Conservation (phyloP, 2,329 filamentous ascomycete genomes). For the Dothistroma septosporum region DNA sequence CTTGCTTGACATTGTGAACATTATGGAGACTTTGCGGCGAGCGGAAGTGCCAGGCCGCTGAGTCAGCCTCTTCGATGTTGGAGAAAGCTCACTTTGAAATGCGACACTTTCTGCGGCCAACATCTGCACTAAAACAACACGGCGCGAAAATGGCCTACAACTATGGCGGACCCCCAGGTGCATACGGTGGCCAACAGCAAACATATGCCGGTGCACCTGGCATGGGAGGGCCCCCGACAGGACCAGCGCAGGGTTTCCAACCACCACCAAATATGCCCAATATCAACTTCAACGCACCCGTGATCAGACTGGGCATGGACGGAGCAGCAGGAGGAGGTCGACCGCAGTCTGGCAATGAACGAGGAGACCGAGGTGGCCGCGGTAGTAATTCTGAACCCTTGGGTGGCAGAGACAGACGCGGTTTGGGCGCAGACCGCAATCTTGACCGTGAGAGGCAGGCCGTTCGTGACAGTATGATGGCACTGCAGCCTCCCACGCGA, state of each 20-base stretch:
- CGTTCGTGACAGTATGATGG: conserved; percentile 32
- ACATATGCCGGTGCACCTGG: conserved; percentile 85
- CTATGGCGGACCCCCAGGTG: conserved; percentile 44
- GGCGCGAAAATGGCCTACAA: conserved; percentile 33
- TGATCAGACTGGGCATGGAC: conserved; percentile 85
- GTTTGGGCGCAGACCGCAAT: conserved; percentile 48
- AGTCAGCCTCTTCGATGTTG: neutral
- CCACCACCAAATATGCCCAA: conserved; percentile 87
- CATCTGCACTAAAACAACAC: neutral
- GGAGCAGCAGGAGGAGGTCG: conserved; percentile 30
- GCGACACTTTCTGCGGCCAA: neutral
- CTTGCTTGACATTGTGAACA: neutral
- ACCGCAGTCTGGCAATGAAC: conserved; percentile 53
- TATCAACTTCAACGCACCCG: conserved; percentile 96
- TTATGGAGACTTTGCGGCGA: conserved; percentile 1
- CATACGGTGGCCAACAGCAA: conserved; percentile 59
- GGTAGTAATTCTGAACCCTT: conserved; percentile 39
- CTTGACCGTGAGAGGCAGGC: conserved; percentile 49
- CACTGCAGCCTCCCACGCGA: conserved; percentile 71
- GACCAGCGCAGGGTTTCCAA: conserved; percentile 78
- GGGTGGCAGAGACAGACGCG: conserved; percentile 44
- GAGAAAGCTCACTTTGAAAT: conserved; percentile 5
- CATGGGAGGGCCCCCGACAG: conserved; percentile 71
- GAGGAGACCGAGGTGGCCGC: conserved; percentile 21
- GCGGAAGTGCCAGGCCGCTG: neutral